Percentiles rank a stretch among this genome's conserved stretches.
These are phyloP conservation scores for Phyllosticta citribraziliensis DNA, from an alignment of 2,329 filamentous ascomycete species.

Conservation along the genomic window DNA sequence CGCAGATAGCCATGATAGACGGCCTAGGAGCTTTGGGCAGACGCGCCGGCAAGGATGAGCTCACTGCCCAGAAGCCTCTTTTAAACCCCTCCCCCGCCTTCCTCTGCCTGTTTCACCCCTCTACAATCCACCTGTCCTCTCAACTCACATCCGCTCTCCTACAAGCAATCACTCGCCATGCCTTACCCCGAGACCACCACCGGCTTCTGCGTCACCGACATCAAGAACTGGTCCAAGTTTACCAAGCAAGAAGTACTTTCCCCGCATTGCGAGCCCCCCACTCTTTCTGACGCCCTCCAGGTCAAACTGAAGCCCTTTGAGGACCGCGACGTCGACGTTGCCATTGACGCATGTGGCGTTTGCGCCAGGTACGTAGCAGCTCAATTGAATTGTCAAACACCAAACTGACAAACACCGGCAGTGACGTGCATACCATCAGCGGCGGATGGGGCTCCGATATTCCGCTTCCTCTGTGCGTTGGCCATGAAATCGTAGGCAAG, in stretches of 20 bases:
- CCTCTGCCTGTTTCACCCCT: background rate
- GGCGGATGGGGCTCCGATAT: conserved; percentile 55
- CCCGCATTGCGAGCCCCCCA: background rate
- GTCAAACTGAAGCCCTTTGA: conserved; percentile 80
- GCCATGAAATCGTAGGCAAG: conserved; percentile 49
- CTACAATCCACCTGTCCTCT: background rate
- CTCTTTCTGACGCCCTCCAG: conserved; percentile 28
- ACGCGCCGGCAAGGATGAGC: conserved; percentile 6
- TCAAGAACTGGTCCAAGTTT: conserved; percentile 54
- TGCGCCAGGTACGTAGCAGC: conserved; percentile 30
- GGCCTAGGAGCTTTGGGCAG: background rate
- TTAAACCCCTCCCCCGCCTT: conserved; percentile 11
- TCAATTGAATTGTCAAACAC: background rate
- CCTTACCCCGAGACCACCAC: conserved; percentile 42
- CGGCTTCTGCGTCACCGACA: conserved; percentile 39
- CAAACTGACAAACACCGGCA: background rate
- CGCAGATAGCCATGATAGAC: background rate
- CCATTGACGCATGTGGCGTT: conserved; percentile 55
- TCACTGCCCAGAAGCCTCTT: conserved; percentile 1
- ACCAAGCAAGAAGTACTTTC: conserved; percentile 43
- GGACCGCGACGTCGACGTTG: conserved; percentile 78
- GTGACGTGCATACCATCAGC: conserved; percentile 38
- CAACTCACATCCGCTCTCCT: background rate
- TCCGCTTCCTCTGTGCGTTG: conserved; percentile 54
- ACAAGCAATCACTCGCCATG: conserved; percentile 27